Base-by-base conservation (phyloP, 2,329 filamentous ascomycete genomes). In the Aspergillus persii region DNA sequence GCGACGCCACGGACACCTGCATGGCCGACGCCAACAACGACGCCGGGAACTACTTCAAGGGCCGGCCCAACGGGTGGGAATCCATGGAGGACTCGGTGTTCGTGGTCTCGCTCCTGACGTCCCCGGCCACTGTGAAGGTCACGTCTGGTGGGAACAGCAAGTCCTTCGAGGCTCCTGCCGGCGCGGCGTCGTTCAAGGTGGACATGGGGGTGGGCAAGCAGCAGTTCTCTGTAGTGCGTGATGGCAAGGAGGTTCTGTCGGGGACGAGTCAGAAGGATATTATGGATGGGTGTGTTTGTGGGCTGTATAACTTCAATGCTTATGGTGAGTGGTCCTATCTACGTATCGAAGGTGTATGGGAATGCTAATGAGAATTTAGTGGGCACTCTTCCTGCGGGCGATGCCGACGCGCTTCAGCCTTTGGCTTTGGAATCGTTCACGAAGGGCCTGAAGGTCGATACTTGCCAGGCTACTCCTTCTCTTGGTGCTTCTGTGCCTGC, bases 281-380 rank as follows among this genome's bases (percentile, higher is more conserved):
- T 44, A 71, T 75, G 1, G 71, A 80, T 41, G 71, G 72, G 11
- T 86, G 83, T 66, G 69, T 78, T 12, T 84, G 68, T 36, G 70
- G 83, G 3, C 74, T 84, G 50, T 84, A 84, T 72, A 85, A 85
- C 71, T 85, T 81, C 73, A 85, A 85, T 59, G 50, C 50, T 52
- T 18, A 39, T 52, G 27, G 30, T 52, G n/a, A 50, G 49, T 50
- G 8, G 7, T 23, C 8, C 44, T 50, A 18, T 29, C 3, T 5
- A 29, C 3, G 27, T n/a, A 8, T 18, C 18, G 18, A 23, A 23
- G 18, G 18, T 23, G 18, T 23, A 23, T 23, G 18, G 11, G 36
- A 36, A 8, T 49, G 15, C 39, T 48, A 31, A 54, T 5, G 12
- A 12, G 6, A 4, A 36, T 0, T 9, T 58, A 71, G 68, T 71